A percentile compares a stretch with the other conserved stretches of the same genome.
phyloP scores from a whole-genome alignment of 129 eudicot species.

The Ambrosia trifida region DNA sequence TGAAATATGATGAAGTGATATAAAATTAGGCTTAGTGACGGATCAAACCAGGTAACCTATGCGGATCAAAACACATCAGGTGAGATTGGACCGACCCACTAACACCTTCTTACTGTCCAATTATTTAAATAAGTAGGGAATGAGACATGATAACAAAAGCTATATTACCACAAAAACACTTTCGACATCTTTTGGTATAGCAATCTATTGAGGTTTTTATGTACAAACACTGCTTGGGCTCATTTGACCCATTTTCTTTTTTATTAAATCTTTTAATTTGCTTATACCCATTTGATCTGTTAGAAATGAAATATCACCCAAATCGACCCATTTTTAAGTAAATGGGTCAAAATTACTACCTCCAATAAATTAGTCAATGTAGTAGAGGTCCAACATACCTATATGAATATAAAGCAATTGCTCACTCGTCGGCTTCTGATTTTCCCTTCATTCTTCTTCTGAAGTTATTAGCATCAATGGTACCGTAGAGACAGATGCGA shows the following conservation, averaged over 20 bases:
- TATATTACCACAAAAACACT: no score
- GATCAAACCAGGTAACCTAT: neutral
- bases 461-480: conserved; percentile 34
- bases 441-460: conserved; percentile 31
- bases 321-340: neutral
- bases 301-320: neutral
- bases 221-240: neutral
- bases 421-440: conserved; percentile 27
- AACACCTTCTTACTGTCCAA: neutral
- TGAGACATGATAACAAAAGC: neutral
- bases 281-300: neutral
- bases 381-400: conserved; percentile 14
- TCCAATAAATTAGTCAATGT: conserved; percentile 1
- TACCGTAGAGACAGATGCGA: conserved; percentile 73
- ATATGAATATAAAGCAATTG: conserved; percentile 6
- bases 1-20: neutral
- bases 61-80: neutral
- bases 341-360: neutral
- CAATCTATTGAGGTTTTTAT: neutral
- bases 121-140: neutral
- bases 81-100: neutral
- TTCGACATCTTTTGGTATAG: neutral
- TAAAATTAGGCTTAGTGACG: neutral
- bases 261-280: neutral
- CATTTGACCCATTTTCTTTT: neutral